Evolutionary conservation across 2,329 filamentous ascomycete genomes (phyloP), one percentile per base, ranked within the genome.

Genomic region (Moelleriella libera): DNA sequence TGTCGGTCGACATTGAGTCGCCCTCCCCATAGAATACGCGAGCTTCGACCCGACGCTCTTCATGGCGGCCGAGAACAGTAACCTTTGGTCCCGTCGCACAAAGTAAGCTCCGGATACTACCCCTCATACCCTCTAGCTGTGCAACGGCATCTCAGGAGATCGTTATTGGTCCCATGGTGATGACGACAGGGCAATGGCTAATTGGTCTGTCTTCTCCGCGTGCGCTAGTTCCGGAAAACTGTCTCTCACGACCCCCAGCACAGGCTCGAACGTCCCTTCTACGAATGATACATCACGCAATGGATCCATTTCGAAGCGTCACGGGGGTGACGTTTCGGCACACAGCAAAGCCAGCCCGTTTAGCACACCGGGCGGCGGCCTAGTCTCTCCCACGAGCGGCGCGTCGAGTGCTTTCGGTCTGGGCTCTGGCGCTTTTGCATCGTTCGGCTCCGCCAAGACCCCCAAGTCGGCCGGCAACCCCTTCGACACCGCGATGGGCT

Each of bases 391-490:
- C 28, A 63, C 62, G 31, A 78, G 76, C 49, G 78, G 78, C 49
- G 87, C 86, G 48, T 88, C 88, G 14, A 89, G 84, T 58, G 89
- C 90, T 49, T 98, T 98, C 67, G 89, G 88, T 45, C 72, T 98
- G 51, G 92, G 92, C 41, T 94, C 88, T 14, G 92, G 92, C 56
- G 92, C 92, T 48, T 98, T 98, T 64, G 90, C 90, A 40, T 94
- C 89, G n/a, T 68, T 68, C 53, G 89, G 90, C 29, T 78, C 84
- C 32, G 76, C 78, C 34, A 95, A 94, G 70, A 89, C 88, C 2
- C 86, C 88, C 46, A 97, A 96, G 71, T 82, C 85, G 44, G 76
- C 84, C 7, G 85, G 83, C 45, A 83, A 85, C 53, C 80, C 83
- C 11, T 86, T 94, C 64, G 89, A 96, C 55, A 76, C 83, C 54